Base-by-base conservation (phyloP, 257 asterid species). In the Craterostigma plantagineum region DNA sequence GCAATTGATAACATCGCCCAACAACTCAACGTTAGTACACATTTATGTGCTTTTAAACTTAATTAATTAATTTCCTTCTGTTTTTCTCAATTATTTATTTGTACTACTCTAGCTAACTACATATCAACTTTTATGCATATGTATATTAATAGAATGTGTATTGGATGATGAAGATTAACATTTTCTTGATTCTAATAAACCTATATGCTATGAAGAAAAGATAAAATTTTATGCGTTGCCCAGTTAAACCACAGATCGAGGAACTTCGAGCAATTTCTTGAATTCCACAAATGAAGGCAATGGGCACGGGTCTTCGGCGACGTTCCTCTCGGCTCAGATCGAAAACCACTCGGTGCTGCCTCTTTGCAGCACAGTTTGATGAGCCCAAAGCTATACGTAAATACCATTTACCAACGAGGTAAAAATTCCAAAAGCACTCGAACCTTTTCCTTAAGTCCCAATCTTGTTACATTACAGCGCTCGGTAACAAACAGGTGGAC, bases 231-330 rank as follows among this genome's bases (percentile, higher is more conserved):
- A n/a, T 18, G 42, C 35, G 38, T 33, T 16, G 12, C 12, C 14
- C 76, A 87, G 98, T 82, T 65, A 87, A 87, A 67, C 98, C 98
- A 11, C 98, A 93, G 12, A 72, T 87, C 49, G 95, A 87, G 63
- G 95, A 87, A 69, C 95, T n/a, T 87, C 57, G 78, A 87, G 55
- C 98, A 87, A 63, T 87, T 87, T 71, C 68, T 87, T 57, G 98
- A 87, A 62, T 87, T 87, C 71, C 98, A 87, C 65, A 74, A 79
- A 63, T 95, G 95, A 35, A 61, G 95, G 65, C 95, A 79, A 59
- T 87, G 98, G 98, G 98, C 98, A 36, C 98, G 95, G 39, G 75
- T 87, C 34, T 87, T 79, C 53, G 69, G 82, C 39, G 93, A 87
- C 55, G 93, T 87, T 63, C 93, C 98, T 18, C 86, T 87, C 54